These are phyloP conservation scores for Protoeuglena noctilucae DNA, from an alignment of 139 green algal genomes.

Conservation along the genomic window DNA sequence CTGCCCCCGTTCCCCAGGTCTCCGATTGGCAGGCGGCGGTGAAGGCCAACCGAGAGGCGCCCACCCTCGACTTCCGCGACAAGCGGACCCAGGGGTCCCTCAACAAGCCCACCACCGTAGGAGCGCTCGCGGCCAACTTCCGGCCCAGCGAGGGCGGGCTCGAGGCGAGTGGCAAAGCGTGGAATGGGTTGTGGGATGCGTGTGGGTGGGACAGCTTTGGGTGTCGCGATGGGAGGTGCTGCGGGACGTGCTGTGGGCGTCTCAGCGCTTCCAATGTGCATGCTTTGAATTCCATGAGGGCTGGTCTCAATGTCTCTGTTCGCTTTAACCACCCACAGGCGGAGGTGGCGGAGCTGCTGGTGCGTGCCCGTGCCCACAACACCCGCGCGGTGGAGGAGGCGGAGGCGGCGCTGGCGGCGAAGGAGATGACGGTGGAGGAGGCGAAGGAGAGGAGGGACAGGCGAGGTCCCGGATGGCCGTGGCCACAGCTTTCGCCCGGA, in stretches of 20 bases:
- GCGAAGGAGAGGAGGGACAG: constrained; percentile 37
- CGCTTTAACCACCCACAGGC: constrained; percentile 72
- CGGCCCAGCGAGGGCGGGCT: constrained; percentile 6
- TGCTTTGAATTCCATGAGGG: constrained; percentile 7
- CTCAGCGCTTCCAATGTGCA: constrained; percentile 19
- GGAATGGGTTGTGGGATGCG: constrained; percentile 4
- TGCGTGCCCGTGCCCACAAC: constrained; percentile 30
- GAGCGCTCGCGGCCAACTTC: constrained; percentile 39
- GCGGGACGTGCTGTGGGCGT: constrained; percentile 12
- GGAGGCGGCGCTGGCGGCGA: constrained; percentile 44
- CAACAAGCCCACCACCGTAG: constrained; percentile 21
- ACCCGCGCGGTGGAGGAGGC: constrained; percentile 38
- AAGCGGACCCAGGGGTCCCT: constrained; percentile 3
- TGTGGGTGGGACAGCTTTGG: constrained; percentile 2
- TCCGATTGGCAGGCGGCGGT: constrained; percentile 84
- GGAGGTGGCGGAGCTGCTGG: constrained; percentile 68
- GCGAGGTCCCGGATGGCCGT: no score
- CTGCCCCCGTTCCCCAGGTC: no score
- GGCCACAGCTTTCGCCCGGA: no score
- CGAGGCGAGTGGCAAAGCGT: constrained; percentile 9
- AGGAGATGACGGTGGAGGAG: constrained; percentile 61
- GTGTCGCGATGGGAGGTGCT: constrained; percentile 9
- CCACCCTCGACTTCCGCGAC: constrained; percentile 57
- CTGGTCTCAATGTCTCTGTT: no score
- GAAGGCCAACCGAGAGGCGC: constrained; percentile 81